Conservation (phyloP, 805 yeast genomes). For the Zygotorulaspora chibaensis region DNA sequence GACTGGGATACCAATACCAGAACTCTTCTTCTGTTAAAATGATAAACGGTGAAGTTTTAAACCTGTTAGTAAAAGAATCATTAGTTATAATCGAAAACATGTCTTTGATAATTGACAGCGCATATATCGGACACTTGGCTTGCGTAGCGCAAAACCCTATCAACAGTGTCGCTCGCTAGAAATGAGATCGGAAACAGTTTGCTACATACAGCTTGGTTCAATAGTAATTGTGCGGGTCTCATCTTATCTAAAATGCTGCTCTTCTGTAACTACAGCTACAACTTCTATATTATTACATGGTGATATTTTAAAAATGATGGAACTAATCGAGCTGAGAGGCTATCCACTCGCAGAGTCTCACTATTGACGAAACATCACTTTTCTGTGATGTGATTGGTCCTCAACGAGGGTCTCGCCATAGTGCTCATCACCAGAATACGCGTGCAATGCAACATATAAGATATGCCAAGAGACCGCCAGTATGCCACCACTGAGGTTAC, state of each 20-base stretch:
- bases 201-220: conserved; percentile 46
- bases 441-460: too few species aligned
- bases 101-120: neutral
- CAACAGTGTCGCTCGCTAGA: neutral
- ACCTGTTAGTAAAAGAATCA: conserved; percentile 1
- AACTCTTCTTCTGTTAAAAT: conserved; percentile 34
- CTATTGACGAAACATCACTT: neutral
- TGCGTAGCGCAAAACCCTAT: neutral
- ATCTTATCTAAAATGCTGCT: conserved; percentile 23
- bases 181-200: neutral
- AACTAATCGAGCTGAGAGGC: neutral
- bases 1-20: conserved; percentile 43
- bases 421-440: too few species aligned
- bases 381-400: conserved; percentile 1
- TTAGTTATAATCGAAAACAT: neutral
- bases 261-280: too few species aligned
- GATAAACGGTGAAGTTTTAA: conserved; percentile 12
- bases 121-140: conserved; percentile 3
- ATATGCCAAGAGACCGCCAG: too few species aligned
- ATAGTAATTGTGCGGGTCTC: conserved; percentile 48
- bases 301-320: neutral
- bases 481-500: neutral
- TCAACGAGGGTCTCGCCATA: neutral
- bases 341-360: neutral
- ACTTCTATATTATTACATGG: too few species aligned